Evolutionary conservation across 352 stramenopile species (phyloP).

Genomic region (Elongisporangium senticosum): DNA sequence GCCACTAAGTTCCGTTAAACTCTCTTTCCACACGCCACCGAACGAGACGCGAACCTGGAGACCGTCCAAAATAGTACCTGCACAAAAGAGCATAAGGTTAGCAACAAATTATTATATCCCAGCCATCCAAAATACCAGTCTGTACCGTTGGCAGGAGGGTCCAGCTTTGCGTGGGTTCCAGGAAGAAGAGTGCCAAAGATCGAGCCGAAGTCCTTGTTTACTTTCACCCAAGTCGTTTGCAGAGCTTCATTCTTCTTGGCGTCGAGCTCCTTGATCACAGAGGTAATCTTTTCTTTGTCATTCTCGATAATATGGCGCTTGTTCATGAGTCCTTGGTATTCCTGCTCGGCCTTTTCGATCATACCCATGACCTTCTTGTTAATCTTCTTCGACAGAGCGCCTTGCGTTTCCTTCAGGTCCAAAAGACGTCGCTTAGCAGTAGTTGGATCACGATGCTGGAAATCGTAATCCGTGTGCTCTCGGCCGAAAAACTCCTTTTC

Average conservation of each 20-base stretch:
- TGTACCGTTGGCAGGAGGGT: conserved; percentile 89
- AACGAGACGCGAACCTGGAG: conserved; percentile 99
- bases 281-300: conserved; percentile 99
- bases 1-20: conserved; percentile 97
- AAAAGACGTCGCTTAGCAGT: conserved; percentile 85
- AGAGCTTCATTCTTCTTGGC: conserved; percentile 98
- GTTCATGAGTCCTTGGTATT: conserved; percentile 97
- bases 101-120: not conserved
- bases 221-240: conserved; percentile 97
- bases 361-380: conserved; percentile 99
- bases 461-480: conserved; percentile 97
- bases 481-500: conserved; percentile 98
- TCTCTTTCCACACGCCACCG: conserved; percentile 98
- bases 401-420: conserved; percentile 91
- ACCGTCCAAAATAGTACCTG: conserved; percentile 87
- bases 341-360: conserved; percentile 99
- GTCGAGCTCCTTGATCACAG: conserved; percentile 98
- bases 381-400: conserved; percentile 95
- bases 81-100: conserved; percentile 9
- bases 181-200: conserved; percentile 99
- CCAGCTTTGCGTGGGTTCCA: conserved; percentile 96
- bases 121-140: not conserved
- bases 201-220: conserved; percentile 99
- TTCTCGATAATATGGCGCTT: conserved; percentile 99
- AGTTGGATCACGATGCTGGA: conserved; percentile 84